phyloP scores from a whole-genome alignment of 768 basidiomycete species.

The Paxillus ammoniavirescens region DNA sequence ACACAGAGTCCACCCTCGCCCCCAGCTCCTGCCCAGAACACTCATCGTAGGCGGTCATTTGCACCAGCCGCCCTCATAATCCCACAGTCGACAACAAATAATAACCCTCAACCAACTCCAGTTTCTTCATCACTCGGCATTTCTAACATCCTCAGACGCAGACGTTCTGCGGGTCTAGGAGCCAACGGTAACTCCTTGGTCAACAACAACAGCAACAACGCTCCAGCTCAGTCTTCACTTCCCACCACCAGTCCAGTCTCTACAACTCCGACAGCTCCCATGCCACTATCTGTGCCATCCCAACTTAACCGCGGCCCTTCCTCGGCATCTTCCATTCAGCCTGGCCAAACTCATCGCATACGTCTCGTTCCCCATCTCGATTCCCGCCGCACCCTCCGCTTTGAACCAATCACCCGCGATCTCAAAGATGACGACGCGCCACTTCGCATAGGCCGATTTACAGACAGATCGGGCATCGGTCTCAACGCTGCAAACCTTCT shows the following conservation, averaged over 20 bases:
- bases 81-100: slow-evolving; percentile 33
- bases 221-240: slow-evolving; percentile 18
- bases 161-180: slow-evolving; percentile 62
- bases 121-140: slow-evolving; percentile 38
- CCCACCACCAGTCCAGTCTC: slow-evolving; percentile 3
- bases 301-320: slow-evolving; percentile 20
- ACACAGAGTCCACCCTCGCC: slow-evolving; percentile 37
- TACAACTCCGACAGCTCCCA: slow-evolving; percentile 15
- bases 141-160: slow-evolving; percentile 61
- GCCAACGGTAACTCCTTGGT: slow-evolving; percentile 24
- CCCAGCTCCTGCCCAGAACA: slow-evolving; percentile 22
- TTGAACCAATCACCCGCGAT: slow-evolving; percentile 90
- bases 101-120: slow-evolving; percentile 22
- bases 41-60: slow-evolving; percentile 40
- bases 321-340: slow-evolving; percentile 14
- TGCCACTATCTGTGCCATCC: slow-evolving; percentile 21
- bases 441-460: slow-evolving; percentile 92
- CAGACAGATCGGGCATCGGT: slow-evolving; percentile 74
- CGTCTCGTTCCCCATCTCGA: slow-evolving; percentile 96
- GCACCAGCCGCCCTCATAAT: slow-evolving; percentile 35
- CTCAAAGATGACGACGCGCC: slow-evolving; percentile 65
- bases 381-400: slow-evolving; percentile 81
- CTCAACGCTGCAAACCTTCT: slow-evolving; percentile 64
- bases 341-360: slow-evolving; percentile 62
- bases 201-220: slow-evolving; percentile 5